A percentile compares a stretch with the other conserved stretches of the same genome.
phyloP scores from a whole-genome alignment of 495 filamentous ascomycete genomes.

The Bacidia gigantensis region DNA sequence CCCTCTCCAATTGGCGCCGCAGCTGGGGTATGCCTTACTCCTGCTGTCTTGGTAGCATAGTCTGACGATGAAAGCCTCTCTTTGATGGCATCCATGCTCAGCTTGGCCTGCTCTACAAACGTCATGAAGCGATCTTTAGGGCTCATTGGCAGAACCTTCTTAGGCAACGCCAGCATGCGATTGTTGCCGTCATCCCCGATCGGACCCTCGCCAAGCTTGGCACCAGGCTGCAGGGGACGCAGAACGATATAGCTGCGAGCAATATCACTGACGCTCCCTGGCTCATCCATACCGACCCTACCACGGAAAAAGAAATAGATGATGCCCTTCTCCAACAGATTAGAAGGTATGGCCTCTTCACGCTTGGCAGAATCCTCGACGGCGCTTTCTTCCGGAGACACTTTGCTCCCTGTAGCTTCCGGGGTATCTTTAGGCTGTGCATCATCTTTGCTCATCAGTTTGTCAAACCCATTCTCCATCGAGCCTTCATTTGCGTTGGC shows the following conservation, averaged over 20 bases:
- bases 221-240: conserved; percentile 56
- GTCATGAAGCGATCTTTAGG: conserved; percentile 61
- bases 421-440: conserved; percentile 5
- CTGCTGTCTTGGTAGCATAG: conserved; percentile 67
- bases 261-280: conserved; percentile 56
- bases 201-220: conserved; percentile 46
- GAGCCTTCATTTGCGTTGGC: not conserved
- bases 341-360: conserved; percentile 49
- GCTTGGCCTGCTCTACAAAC: conserved; percentile 68
- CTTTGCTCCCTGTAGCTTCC: conserved; percentile 9
- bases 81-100: conserved; percentile 55
- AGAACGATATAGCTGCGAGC: conserved; percentile 73
- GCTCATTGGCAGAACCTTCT: conserved; percentile 69
- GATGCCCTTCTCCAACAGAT: conserved; percentile 76
- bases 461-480: conserved; percentile 14
- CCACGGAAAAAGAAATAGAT: conserved; percentile 89
- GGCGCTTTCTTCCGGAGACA: conserved; percentile 11
- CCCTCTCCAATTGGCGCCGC: conserved; percentile 71
- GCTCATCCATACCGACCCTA: conserved; percentile 59
- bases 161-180: conserved; percentile 67
- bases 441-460: conserved; percentile 8
- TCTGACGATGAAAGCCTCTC: conserved; percentile 53
- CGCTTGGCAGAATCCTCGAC: conserved; percentile 31
- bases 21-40: conserved; percentile 53
- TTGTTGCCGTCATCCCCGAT: conserved; percentile 51